A percentile compares a stretch with the other conserved stretches of the same genome.
Evolutionary conservation across 2,329 filamentous ascomycete species (phyloP).

Genomic region (Sclerotinia minor): DNA sequence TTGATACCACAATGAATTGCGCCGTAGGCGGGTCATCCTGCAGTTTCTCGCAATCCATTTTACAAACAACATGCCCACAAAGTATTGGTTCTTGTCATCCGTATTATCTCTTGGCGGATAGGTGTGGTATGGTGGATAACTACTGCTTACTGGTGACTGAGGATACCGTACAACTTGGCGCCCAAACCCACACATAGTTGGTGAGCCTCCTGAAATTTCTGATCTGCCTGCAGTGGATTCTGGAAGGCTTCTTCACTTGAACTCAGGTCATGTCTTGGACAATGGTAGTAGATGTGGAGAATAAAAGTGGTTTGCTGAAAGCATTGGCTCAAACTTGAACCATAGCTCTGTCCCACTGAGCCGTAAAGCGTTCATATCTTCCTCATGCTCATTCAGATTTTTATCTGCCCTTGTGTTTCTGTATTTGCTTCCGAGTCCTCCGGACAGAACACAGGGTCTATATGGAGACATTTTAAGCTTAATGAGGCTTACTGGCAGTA

Average conservation of each 20-base stretch:
- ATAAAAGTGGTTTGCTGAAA: not conserved
- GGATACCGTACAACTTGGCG: not conserved
- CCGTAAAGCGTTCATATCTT: not conserved
- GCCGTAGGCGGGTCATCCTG: constrained; percentile 2
- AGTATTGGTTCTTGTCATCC: not conserved
- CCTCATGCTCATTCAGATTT: not conserved
- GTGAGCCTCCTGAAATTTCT: not conserved
- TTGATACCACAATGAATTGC: constrained; percentile 3
- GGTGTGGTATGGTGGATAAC: not conserved
- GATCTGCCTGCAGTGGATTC: not conserved
- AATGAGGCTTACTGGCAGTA: not conserved
- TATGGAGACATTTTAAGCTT: not conserved
- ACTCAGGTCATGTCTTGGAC: not conserved
- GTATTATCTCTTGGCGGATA: not conserved
- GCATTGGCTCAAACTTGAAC: not conserved
- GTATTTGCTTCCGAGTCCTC: not conserved
- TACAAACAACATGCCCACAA: not conserved
- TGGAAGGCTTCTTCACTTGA: not conserved
- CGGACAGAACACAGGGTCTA: not conserved
- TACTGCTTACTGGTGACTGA: not conserved
- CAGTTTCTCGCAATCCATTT: not conserved
- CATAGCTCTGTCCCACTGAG: too few species aligned
- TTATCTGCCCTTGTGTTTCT: not conserved
- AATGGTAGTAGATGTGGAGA: not conserved
- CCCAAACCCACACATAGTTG: not conserved